phyloP scores from a whole-genome alignment of 2,329 filamentous ascomycete genomes.

The Incumbomyces delicatus region DNA sequence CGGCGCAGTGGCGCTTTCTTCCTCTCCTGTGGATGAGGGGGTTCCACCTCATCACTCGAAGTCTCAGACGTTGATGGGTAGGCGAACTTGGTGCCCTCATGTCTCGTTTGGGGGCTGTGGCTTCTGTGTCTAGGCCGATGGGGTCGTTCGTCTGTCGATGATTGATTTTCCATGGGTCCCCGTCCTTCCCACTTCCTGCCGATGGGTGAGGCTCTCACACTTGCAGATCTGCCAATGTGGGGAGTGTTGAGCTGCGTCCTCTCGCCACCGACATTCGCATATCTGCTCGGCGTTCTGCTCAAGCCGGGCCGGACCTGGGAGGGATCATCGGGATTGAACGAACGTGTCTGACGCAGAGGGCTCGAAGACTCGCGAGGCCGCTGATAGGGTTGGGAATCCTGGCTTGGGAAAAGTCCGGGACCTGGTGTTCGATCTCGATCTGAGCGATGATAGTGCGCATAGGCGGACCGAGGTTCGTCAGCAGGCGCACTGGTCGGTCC shows the following conservation, averaged over 20 bases:
- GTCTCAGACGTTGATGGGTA: slow-evolving; percentile 17
- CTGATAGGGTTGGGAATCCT: slow-evolving; percentile 9
- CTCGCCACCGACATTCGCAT: slow-evolving; percentile 46
- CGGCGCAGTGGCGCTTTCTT: slow-evolving; percentile 26
- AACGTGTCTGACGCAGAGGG: slow-evolving; percentile 28
- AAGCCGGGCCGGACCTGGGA: slow-evolving; percentile 32
- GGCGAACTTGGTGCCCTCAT: slow-evolving; percentile 10
- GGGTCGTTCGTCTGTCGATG: slow-evolving; percentile 26
- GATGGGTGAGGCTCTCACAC: slow-evolving; percentile 41
- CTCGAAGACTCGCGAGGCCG: slow-evolving; percentile 21
- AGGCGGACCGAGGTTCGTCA: slow-evolving; percentile 43
- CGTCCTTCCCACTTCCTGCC: slow-evolving; percentile 22
- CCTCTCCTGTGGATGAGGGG: slow-evolving; percentile 21
- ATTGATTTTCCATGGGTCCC: slow-evolving; percentile 27
- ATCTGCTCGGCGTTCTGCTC: slow-evolving; percentile 42
- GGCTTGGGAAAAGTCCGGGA: slow-evolving; percentile 10
- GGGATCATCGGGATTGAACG: slow-evolving; percentile 26
- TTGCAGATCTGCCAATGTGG: slow-evolving; percentile 43
- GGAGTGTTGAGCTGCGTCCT: slow-evolving; percentile 46
- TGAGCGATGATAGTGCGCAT: slow-evolving; percentile 25
- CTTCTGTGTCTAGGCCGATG: slow-evolving; percentile 30
- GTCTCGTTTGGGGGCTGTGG: slow-evolving; percentile 32
- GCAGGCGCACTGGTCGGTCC: slow-evolving; percentile 38
- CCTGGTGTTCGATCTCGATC: slow-evolving; percentile 11
- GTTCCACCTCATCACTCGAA: slow-evolving; percentile 21